A percentile compares a stretch with the other conserved stretches of the same genome.
These are phyloP conservation scores for Hypoxylon sp. DNA, from an alignment of 2,329 filamentous ascomycete genomes.

Conservation along the genomic window DNA sequence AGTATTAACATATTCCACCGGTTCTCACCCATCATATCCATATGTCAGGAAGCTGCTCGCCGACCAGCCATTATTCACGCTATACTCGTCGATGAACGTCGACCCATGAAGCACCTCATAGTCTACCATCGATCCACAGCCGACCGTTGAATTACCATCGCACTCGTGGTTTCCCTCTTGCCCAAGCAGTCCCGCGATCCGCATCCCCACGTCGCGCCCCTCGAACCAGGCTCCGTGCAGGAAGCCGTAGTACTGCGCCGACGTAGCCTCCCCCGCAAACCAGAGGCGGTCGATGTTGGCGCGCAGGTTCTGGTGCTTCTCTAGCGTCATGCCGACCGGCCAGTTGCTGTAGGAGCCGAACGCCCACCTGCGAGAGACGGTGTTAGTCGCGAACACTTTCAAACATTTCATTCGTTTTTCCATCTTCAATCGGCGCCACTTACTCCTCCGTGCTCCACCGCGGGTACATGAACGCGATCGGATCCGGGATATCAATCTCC, in stretches of 20 bases:
- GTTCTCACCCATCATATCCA: constrained; percentile 25
- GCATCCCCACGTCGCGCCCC: constrained; percentile 57
- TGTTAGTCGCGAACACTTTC: background rate
- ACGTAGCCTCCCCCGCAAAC: constrained; percentile 72
- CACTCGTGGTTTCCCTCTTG: constrained; percentile 28
- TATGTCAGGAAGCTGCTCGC: constrained; percentile 47
- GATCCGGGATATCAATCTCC: constrained; percentile 62
- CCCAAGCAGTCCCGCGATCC: constrained; percentile 50
- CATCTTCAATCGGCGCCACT: constrained; percentile 11
- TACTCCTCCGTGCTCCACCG: constrained; percentile 57
- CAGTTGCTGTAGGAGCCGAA: constrained; percentile 74
- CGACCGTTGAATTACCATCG: constrained; percentile 36
- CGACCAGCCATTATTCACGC: constrained; percentile 49
- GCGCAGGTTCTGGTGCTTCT: constrained; percentile 72
- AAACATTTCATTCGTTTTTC: background rate
- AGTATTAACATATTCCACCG: background rate
- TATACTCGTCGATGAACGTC: constrained; percentile 46
- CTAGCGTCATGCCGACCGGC: constrained; percentile 68
- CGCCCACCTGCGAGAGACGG: constrained; percentile 47
- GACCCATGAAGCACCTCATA: constrained; percentile 49
- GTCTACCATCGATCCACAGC: constrained; percentile 38
- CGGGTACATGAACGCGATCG: constrained; percentile 67
- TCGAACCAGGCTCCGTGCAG: constrained; percentile 69
- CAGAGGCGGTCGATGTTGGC: constrained; percentile 68
- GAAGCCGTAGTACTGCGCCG: constrained; percentile 70